Conservation (phyloP, 2,329 filamentous ascomycete genomes). For the Sodiomyces alkalinus region DNA sequence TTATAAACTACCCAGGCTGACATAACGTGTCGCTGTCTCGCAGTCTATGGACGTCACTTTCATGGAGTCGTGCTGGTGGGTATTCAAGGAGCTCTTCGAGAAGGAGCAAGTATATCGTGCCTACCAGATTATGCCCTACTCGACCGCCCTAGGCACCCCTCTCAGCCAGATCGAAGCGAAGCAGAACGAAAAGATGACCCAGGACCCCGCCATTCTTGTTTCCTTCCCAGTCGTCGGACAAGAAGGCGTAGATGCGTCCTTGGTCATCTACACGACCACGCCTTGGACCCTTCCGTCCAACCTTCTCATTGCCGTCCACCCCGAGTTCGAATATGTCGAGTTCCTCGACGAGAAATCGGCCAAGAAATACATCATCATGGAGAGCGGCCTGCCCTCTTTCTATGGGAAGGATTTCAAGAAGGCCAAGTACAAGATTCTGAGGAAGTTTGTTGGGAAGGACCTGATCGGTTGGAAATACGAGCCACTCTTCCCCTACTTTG, state of each 20-base stretch:
- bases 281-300: conserved; percentile 77
- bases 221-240: conserved; percentile 58
- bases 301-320: conserved; percentile 60
- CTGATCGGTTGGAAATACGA: conserved; percentile 84
- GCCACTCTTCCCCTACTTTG: conserved; percentile 81
- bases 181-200: conserved; percentile 88
- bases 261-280: conserved; percentile 83
- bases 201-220: conserved; percentile 79
- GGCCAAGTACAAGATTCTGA: conserved; percentile 73
- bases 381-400: conserved; percentile 63
- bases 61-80: conserved; percentile 97
- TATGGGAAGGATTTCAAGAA: conserved; percentile 88
- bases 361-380: conserved; percentile 73
- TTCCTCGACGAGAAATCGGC: conserved; percentile 69
- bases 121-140: conserved; percentile 89
- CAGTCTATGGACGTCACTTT: conserved; percentile 87
- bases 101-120: conserved; percentile 84
- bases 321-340: conserved; percentile 77
- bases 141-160: conserved; percentile 37
- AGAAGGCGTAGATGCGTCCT: conserved; percentile 56
- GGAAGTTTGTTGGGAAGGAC: conserved; percentile 66
- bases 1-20: too few species aligned
- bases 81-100: conserved; percentile 84
- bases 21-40: too few species aligned
- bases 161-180: conserved; percentile 79